Evolutionary conservation across 2,329 filamentous ascomycete genomes (phyloP), one percentile per base, ranked within the genome.

Genomic region (Zopfia rhizophila): DNA sequence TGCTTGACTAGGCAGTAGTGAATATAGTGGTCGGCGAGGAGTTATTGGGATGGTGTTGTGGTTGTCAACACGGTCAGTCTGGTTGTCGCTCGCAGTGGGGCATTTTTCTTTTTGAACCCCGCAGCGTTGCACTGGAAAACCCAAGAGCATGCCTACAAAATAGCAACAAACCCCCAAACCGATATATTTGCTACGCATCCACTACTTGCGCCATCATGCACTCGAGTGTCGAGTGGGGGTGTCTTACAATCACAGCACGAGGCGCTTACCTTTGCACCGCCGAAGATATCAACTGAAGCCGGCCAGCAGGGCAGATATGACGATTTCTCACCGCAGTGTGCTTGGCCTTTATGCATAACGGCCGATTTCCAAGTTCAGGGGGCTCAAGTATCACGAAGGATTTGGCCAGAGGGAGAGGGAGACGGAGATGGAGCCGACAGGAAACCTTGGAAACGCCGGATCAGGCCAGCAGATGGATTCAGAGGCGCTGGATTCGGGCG

Each of bases 181-280:
- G 7, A 17, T 24, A 8, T 31, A 19, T 37, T 36, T 38, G 21
- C 25, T 29, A n/a, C 29, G 13, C 51, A 47, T 45, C 55, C 55
- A 55, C 57, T 52, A 23, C 50, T 65, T 59, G 65, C 61, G 63
- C 65, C 54, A 63, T 63, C 52, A 51, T 58, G 53, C 54, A 57
- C 48, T 45, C 21, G 13, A 19, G 7, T 35, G 33, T 48, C 38
- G 46, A 38, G 51, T 51, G 47, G 51, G 58, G 47, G 52, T 38
- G 27, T 31, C 16, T 18, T 37, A 25, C 6, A n/a, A n/a, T n/a
- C n/a, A n/a, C 24, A 24, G 7, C 35, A 13, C 6, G 12, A 12
- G 22, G 18, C 18, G 13, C 38, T 40, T 31, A 31, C 45, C 23
- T 28, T 43, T 19, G 17, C 25, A 13, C 32, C 13, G 7, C 23